Base-by-base conservation (phyloP, 176 grass and related monocot genomes). In the Panicum miliaceum region DNA sequence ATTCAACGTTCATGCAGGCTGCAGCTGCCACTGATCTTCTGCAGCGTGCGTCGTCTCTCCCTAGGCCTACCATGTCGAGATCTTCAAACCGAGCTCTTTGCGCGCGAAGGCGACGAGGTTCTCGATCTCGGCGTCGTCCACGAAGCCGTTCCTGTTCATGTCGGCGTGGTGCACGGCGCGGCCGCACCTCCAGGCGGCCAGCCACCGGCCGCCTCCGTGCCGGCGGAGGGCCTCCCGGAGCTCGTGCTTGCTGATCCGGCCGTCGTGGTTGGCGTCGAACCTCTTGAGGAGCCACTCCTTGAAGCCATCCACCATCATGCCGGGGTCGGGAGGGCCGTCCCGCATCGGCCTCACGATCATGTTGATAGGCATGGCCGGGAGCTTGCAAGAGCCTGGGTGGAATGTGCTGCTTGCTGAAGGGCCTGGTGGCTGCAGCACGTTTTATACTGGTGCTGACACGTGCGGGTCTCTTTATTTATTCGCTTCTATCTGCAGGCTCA, bases 51-150 rank as follows among this genome's bases (percentile, higher is more conserved):
- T 14, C 47, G 47, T 14, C 12, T 7, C 27, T 34, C 12, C 20
- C 80, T n/a, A n/a, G n/a, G n/a, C n/a, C n/a, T 82, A 85, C 66
- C 63, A 71, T 34, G 48, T 59, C 25, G 53, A 68, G 36, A 91
- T 81, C 79, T 41, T 88, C 32, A 91, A 67, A 56, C 90, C 86
- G 10, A 91, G 46, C 14, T 74, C 64, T 56, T 79, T 78, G n/a
- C 82, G 77, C 25, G 90, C 82, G 51, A 88, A 88, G 36, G 41
- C 32, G 34, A 88, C 62, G 57, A 88, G 90, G 32, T 84, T 67
- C 53, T 82, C 76, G 3, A 88, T 63, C 77, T 88, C 90, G 20
- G 54, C 32, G 48, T 91, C 90, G 64, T 91, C 90, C 6, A 91
- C 69, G 73, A 81, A 82, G 20, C 90, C 90, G 32, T 85, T 82